Evolutionary conservation across 2,329 filamentous ascomycete genomes (phyloP), one percentile per base, ranked within the genome.

Genomic region (Nemania diffusa): DNA sequence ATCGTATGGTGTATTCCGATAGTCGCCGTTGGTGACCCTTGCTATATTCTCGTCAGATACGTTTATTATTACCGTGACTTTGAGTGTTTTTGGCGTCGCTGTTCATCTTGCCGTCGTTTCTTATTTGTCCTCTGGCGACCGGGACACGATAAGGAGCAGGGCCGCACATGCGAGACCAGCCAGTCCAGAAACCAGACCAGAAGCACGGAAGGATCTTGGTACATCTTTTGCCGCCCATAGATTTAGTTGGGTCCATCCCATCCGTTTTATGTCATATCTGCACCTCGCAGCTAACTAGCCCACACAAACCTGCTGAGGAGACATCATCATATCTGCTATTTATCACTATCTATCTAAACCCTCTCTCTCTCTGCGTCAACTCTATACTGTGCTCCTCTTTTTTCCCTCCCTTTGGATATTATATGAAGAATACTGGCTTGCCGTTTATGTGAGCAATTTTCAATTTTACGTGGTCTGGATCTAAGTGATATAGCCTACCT

Each of bases 201-300:
- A n/a, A 58, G 57, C 53, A 37, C 58, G 52, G 46, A 60, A 55
- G n/a, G 64, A 71, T 67, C 64, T 64, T 67, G 67, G 67, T 64
- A 62, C 65, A 62, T 65, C 52, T 46, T 69, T 68, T 69, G 64
- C 67, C 61, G 67, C 67, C 46, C 64, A 50, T 65, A 67, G 53
- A 55, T 42, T 67, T 69, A 60, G 62, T 55, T 65, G 67, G 67
- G 61, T 53, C 64, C 53, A 42, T 64, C 60, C 64, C 64, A 65
- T 59, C 34, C 44, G 55, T 59, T 62, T 64, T 67, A 69, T 69
- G 67, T 67, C 67, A 69, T 69, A 69, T 55, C 64, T 69, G 64
- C 57, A 53, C 61, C 59, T 67, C 57, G 27, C 51, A 61, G 64
- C 48, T 62, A 55, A 53, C 53, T 62, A 56, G 51, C 57, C 57